phyloP scores from a whole-genome alignment of 106 monocot species.

The Iris macrosiphon region DNA sequence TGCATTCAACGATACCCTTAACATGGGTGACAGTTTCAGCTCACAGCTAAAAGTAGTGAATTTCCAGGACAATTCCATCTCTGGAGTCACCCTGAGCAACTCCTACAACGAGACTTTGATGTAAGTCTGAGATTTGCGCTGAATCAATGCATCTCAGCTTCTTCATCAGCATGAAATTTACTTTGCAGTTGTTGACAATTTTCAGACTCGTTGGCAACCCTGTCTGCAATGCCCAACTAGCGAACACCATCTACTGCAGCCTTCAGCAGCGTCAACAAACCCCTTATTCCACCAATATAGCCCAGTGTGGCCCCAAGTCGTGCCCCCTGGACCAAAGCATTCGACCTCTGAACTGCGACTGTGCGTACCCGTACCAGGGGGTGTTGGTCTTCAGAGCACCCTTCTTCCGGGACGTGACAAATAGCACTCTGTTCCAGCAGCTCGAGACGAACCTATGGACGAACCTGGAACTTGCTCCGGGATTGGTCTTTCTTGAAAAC shows the following conservation, averaged over 20 bases:
- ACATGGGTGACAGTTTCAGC: slow-evolving; percentile 35
- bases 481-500: slow-evolving; percentile 35
- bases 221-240: slow-evolving; percentile 26
- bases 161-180: no score
- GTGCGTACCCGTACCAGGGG: slow-evolving; percentile 60
- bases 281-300: slow-evolving; percentile 45
- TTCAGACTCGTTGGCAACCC: slow-evolving; percentile 66
- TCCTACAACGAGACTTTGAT: slow-evolving; percentile 28
- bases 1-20: slow-evolving; percentile 37
- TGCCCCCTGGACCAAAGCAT: slow-evolving; percentile 40
- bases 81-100: slow-evolving; percentile 12
- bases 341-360: slow-evolving; percentile 43
- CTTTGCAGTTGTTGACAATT: no score
- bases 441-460: slow-evolving; percentile 39
- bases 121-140: no score
- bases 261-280: slow-evolving; percentile 1
- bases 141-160: no score
- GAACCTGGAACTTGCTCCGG: slow-evolving; percentile 22
- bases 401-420: slow-evolving; percentile 36
- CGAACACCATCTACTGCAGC: slow-evolving; percentile 28
- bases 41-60: slow-evolving; percentile 34
- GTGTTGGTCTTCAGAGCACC: slow-evolving; percentile 54
- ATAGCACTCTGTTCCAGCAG: slow-evolving; percentile 25
- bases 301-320: slow-evolving; percentile 19
- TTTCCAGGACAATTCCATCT: slow-evolving; percentile 33